Base-by-base conservation (phyloP, 163 green algal genomes). In the Botryococcus braunii region DNA sequence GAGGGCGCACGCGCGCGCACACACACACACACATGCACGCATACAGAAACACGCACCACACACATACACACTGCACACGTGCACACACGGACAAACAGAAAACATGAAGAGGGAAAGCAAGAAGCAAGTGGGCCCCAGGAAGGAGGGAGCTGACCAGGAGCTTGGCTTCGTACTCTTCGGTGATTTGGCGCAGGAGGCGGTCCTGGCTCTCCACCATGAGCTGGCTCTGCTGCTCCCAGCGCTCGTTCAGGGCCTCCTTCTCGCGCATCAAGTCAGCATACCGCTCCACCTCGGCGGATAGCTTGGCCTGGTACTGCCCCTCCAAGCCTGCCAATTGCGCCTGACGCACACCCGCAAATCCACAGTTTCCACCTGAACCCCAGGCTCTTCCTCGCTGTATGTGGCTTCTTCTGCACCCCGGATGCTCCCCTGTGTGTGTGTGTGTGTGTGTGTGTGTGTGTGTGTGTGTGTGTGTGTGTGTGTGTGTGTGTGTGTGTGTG, bases 211-310 rank as follows among this genome's bases (percentile, higher is more conserved):
- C 83, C 62, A 92, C 84, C 55, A 95, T 79, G 65, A 88, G 75
- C 0, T 66, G 66, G 62, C 91, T 91, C 75, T 94, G 89, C 73
- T 92, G 85, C 61, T 93, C 83, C 86, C 88, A 86, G 31, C 77
- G 70, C 64, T 86, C 76, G 49, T 89, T 89, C 37, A 95, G 77
- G 59, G 79, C 62, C 59, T 95, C 90, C 75, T 92, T 94, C 64
- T 92, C 88, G 48, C 82, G 74, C 38, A 80, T 62, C 67, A 96
- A 78, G 36, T 77, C 66, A 79, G 90, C 81, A 72, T 88, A 93
- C 25, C 87, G 78, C 75, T 92, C 83, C 64, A 95, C 83, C 78
- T 96, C 90, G 0, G 74, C 75, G 74, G 95, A 89, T 73, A 96
- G 86, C 77, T 95, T 94, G 66, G 77, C 71, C 76, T 95, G 88